A percentile compares a stretch with the other conserved stretches of the same genome.
Conservation (phyloP, 2,329 filamentous ascomycete species). For the Colletotrichum destructivum region DNA sequence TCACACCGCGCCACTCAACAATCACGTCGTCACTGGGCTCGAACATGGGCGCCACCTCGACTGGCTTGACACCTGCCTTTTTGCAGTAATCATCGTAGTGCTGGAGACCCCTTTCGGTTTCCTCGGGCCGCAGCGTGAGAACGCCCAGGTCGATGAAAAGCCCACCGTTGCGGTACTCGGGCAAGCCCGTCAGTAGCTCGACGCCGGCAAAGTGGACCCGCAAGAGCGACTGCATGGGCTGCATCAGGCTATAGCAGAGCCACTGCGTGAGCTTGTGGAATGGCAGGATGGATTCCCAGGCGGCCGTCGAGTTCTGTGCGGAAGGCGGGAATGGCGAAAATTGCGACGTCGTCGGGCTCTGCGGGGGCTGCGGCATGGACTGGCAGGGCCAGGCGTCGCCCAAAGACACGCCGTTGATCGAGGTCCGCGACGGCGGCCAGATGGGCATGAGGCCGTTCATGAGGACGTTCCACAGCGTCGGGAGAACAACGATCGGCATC, state of each 20-base stretch:
- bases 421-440: constrained; percentile 90
- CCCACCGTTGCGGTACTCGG: constrained; percentile 81
- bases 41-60: constrained; percentile 65
- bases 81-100: constrained; percentile 75
- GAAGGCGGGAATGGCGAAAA: constrained; percentile 64
- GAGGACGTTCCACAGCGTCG: constrained; percentile 90
- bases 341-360: constrained; percentile 63
- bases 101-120: constrained; percentile 58
- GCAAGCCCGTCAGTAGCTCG: constrained; percentile 75
- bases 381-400: constrained; percentile 96
- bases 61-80: constrained; percentile 75
- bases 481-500: constrained; percentile 87
- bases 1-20: constrained; percentile 74
- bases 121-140: constrained; percentile 64
- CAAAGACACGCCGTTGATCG: constrained; percentile 87
- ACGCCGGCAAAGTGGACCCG: constrained; percentile 66
- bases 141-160: constrained; percentile 75
- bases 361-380: constrained; percentile 75
- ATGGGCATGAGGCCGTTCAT: constrained; percentile 90
- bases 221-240: constrained; percentile 70
- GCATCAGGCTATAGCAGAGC: constrained; percentile 81
- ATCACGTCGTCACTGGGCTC: constrained; percentile 70
- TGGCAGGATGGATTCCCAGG: constrained; percentile 77
- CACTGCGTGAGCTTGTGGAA: constrained; percentile 79
- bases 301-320: constrained; percentile 64